A percentile compares a stretch with the other conserved stretches of the same genome.
These are phyloP conservation scores for Aspergillus floridensis DNA, from an alignment of 2,329 filamentous ascomycete genomes.

Conservation along the genomic window DNA sequence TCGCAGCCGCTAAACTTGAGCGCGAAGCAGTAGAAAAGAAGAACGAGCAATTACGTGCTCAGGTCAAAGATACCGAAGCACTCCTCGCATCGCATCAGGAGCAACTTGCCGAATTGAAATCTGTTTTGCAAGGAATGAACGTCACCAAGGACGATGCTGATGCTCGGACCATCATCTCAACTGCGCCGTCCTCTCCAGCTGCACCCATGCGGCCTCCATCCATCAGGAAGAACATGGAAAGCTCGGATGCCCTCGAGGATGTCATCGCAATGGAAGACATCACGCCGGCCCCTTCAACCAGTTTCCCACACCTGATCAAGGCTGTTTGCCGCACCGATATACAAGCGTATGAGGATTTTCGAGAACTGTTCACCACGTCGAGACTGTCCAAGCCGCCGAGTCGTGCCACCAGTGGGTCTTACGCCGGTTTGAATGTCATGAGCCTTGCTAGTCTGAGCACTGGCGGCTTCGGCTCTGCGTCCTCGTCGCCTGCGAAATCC, in stretches of 20 bases:
- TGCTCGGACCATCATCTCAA: slow-evolving; percentile 63
- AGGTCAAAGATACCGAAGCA: slow-evolving; percentile 81
- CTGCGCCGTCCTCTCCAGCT: slow-evolving; percentile 76
- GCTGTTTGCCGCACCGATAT: slow-evolving; percentile 82
- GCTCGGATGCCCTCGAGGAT: slow-evolving; percentile 52
- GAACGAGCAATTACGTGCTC: slow-evolving; percentile 81
- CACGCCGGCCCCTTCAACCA: slow-evolving; percentile 62
- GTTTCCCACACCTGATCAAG: slow-evolving; percentile 78
- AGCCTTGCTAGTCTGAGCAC: slow-evolving; percentile 48
- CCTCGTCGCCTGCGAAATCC: slow-evolving; percentile 59
- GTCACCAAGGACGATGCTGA: slow-evolving; percentile 68
- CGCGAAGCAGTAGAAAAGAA: slow-evolving; percentile 77
- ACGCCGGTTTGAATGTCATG: slow-evolving; percentile 61
- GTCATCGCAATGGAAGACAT: slow-evolving; percentile 52
- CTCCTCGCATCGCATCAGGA: slow-evolving; percentile 88
- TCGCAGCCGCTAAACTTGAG: slow-evolving; percentile 81
- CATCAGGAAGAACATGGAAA: slow-evolving; percentile 59
- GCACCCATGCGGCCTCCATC: slow-evolving; percentile 56
- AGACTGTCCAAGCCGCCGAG: slow-evolving; percentile 61
- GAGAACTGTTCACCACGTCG: slow-evolving; percentile 68
- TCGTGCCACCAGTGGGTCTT: slow-evolving; percentile 70
- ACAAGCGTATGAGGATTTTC: slow-evolving; percentile 79
- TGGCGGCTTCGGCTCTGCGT: slow-evolving; percentile 55
- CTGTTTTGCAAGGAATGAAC: slow-evolving; percentile 84
- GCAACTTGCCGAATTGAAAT: slow-evolving; percentile 85